Evolutionary conservation across 139 green algal species (phyloP), one percentile per base, ranked within the genome.

Genomic region (Closterium sp.): DNA sequence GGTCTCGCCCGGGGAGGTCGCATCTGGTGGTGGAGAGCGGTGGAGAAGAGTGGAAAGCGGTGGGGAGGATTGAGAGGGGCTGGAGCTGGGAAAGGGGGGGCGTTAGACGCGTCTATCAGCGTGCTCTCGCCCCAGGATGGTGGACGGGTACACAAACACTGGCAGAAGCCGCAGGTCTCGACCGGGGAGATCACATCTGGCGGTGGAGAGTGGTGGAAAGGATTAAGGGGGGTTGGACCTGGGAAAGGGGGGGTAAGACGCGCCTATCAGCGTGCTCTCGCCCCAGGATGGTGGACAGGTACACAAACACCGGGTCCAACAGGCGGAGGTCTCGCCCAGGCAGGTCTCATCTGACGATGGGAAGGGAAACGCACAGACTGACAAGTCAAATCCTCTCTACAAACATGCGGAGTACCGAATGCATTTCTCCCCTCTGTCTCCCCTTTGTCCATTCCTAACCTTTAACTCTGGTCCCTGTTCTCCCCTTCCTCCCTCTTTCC

Each of bases 91-190:
- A 38, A 38, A 38, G 32, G 32, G 32, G 32, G 32, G 2, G 2
- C 32, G 32, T 38, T 38, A 38, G 32, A 38, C 32, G 32, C 32
- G 3, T 38, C 32, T 38, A 38, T 38, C 32, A 7, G 32, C 32
- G 32, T 38, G 32, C 32, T 38, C 32, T 28, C 91, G 88, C 89
- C 88, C 91, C 70, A 94, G 89, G 17, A 94, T 93, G 70, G 88
- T 94, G 84, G 89, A 93, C 27, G 91, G 91, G 89, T 94, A 94
- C 70, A 90, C 89, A 28, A 94, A 91, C n/a, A 94, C 22, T 1
- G 91, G 91, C 32, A 94, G 89, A 4, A 94, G 50, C 10, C 91
- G 91, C 70, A 94, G 32, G 70, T 94, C 91, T 22, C 91, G 91
- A 28, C 90, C 91, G 21, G 91, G 88, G 2, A 94, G 6, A 4